A percentile compares a stretch with the other conserved stretches of the same genome.
Conservation (phyloP, 2,329 filamentous ascomycete species). For the Colletotrichum chlorophyti region DNA sequence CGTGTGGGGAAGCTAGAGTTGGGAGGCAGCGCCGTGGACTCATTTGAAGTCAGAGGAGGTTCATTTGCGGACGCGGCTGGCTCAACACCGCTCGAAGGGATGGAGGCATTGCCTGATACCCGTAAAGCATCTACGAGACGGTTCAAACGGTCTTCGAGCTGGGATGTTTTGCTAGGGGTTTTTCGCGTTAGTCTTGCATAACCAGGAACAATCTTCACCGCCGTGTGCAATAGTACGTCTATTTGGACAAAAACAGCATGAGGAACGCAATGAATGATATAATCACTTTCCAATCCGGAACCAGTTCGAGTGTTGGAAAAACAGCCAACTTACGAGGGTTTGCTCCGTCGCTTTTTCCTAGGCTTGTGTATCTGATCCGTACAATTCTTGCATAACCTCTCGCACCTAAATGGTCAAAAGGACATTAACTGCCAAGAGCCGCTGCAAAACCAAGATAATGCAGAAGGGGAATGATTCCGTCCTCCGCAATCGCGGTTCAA, state of each 20-base stretch:
- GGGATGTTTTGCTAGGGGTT: slow-evolving; percentile 50
- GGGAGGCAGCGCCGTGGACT: not conserved
- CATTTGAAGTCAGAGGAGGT: not conserved
- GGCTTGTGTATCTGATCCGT: slow-evolving; percentile 53
- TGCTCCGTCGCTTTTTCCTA: slow-evolving; percentile 57
- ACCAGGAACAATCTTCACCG: not conserved
- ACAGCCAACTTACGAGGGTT: slow-evolving; percentile 52
- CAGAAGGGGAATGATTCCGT: slow-evolving; percentile 10
- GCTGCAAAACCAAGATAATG: too few species aligned
- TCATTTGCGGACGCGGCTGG: not conserved
- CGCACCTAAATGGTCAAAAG: slow-evolving; percentile 44
- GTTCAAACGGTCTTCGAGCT: slow-evolving; percentile 57
- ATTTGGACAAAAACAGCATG: not conserved
- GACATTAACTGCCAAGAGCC: too few species aligned
- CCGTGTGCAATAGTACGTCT: not conserved
- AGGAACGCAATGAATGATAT: too few species aligned
- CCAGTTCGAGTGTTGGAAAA: too few species aligned
- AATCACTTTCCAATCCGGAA: too few species aligned
- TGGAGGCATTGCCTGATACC: slow-evolving; percentile 46
- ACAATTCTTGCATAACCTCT: slow-evolving; percentile 56
- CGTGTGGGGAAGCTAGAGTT: slow-evolving; percentile 9
- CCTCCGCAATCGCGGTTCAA: too few species aligned
- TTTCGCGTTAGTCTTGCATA: not conserved
- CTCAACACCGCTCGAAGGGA: not conserved
- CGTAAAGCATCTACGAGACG: slow-evolving; percentile 55